A percentile compares a stretch with the other conserved stretches of the same genome.
phyloP scores from a whole-genome alignment of 495 filamentous ascomycete species.

The Penicillium samsonianum region DNA sequence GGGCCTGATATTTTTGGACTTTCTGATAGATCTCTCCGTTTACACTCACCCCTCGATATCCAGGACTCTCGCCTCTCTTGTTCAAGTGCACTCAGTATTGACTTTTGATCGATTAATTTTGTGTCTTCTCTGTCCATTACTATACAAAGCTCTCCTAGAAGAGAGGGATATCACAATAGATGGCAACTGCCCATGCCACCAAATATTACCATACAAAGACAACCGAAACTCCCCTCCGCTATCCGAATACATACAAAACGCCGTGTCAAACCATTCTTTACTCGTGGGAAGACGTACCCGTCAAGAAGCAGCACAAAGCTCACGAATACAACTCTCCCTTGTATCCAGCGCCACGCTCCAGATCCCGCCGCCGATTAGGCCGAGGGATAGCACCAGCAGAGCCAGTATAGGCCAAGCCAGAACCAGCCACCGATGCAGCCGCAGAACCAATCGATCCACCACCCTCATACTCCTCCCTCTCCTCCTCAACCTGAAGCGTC shows the following conservation, averaged over 20 bases:
- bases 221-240: slow-evolving; percentile 15
- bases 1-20: not conserved
- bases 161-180: slow-evolving; percentile 16
- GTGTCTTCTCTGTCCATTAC: not conserved
- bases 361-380: slow-evolving; percentile 38
- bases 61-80: not conserved
- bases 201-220: slow-evolving; percentile 14
- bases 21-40: not conserved
- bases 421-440: slow-evolving; percentile 7
- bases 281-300: not conserved
- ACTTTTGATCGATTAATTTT: not conserved
- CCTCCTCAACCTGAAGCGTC: slow-evolving; percentile 59
- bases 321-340: slow-evolving; percentile 46
- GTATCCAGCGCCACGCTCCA: slow-evolving; percentile 45
- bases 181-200: slow-evolving; percentile 5
- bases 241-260: slow-evolving; percentile 5
- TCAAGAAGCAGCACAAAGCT: slow-evolving; percentile 7
- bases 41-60: not conserved
- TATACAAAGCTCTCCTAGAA: slow-evolving; percentile 10
- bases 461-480: slow-evolving; percentile 45
- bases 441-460: slow-evolving; percentile 22
- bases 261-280: not conserved
- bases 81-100: not conserved
- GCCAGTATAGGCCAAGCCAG: slow-evolving; percentile 14
- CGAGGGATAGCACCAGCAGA: slow-evolving; percentile 29